A percentile compares a stretch with the other conserved stretches of the same genome.
Evolutionary conservation across 2,329 filamentous ascomycete species (phyloP).

Genomic region (Fragosphaeria purpurea): DNA sequence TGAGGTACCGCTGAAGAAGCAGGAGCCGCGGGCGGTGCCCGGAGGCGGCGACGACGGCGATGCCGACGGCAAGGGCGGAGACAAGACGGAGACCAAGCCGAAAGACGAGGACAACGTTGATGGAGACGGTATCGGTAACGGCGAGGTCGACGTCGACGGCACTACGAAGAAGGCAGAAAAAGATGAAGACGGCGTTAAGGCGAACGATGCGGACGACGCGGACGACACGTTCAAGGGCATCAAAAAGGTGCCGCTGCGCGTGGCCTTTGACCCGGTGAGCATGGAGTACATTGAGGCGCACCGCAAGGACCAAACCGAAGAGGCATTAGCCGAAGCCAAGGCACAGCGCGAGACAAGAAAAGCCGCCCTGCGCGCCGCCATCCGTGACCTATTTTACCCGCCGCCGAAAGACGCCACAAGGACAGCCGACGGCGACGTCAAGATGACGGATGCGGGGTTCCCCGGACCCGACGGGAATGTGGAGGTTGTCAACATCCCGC

Average conservation of each 20-base stretch:
- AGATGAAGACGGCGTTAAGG: slow-evolving; percentile 21
- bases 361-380: slow-evolving; percentile 53
- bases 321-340: slow-evolving; percentile 52
- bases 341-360: slow-evolving; percentile 61
- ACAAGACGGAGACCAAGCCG: slow-evolving; percentile 17
- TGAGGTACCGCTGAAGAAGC: slow-evolving; percentile 70
- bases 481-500: slow-evolving; percentile 82
- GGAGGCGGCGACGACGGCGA: slow-evolving; percentile 18
- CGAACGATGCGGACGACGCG: slow-evolving; percentile 22
- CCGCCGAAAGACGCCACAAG: slow-evolving; percentile 31
- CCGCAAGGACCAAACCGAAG: slow-evolving; percentile 55
- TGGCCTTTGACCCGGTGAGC: slow-evolving; percentile 74
- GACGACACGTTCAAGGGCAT: slow-evolving; percentile 42
- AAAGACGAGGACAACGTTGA: slow-evolving; percentile 19
- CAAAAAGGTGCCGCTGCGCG: slow-evolving; percentile 60
- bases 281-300: slow-evolving; percentile 78
- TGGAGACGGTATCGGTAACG: not conserved
- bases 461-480: slow-evolving; percentile 48
- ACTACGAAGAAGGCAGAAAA: slow-evolving; percentile 23
- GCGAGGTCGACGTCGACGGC: slow-evolving; percentile 24
- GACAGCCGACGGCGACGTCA: slow-evolving; percentile 56
- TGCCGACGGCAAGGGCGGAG: slow-evolving; percentile 6
- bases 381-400: slow-evolving; percentile 67
- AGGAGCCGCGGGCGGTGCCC: slow-evolving; percentile 36
- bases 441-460: slow-evolving; percentile 54